Percentiles rank a stretch among this genome's conserved stretches.
Conservation (phyloP, 2,329 filamentous ascomycete species). For the Pleurostoma richardsiae region DNA sequence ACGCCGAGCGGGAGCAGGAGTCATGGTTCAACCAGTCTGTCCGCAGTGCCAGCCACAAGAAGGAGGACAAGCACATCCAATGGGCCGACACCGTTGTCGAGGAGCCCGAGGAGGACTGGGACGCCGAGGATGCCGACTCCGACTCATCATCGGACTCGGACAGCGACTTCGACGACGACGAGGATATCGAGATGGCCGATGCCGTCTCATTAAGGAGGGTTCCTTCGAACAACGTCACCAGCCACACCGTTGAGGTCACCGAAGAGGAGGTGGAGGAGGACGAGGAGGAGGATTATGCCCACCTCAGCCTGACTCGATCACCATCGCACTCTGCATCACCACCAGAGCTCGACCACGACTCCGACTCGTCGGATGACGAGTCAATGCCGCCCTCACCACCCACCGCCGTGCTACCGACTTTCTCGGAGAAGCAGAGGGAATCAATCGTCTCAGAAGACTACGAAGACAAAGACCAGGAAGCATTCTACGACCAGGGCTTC, state of each 20-base stretch:
- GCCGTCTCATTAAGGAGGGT: conserved; percentile 41
- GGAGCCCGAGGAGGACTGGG: conserved; percentile 67
- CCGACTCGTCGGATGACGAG: conserved; percentile 68
- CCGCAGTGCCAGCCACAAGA: conserved; percentile 58
- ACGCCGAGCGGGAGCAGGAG: conserved; percentile 93
- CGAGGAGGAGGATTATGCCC: conserved; percentile 60
- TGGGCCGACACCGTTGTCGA: conserved; percentile 79
- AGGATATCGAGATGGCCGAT: conserved; percentile 53
- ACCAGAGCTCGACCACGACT: conserved; percentile 67
- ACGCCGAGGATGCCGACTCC: conserved; percentile 58
- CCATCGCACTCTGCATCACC: conserved; percentile 61
- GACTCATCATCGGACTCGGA: conserved; percentile 47
- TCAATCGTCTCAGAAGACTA: conserved; percentile 26
- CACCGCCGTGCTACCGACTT: conserved; percentile 49
- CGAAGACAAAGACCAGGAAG: conserved; percentile 29
- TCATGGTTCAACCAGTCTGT: conserved; percentile 97
- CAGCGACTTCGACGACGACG: conserved; percentile 45
- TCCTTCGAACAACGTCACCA: conserved; percentile 29
- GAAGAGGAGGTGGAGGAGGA: conserved; percentile 45
- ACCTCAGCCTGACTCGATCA: conserved; percentile 64
- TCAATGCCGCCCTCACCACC: conserved; percentile 68
- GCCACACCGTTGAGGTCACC: conserved; percentile 29
- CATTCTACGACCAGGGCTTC: conserved; percentile 46
- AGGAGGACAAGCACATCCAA: conserved; percentile 70
- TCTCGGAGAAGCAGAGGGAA: conserved; percentile 52